Percentiles rank a stretch among this genome's conserved stretches.
These are phyloP conservation scores for Diaporthe citrichinensis DNA, from an alignment of 2,329 filamentous ascomycete species.

Conservation along the genomic window DNA sequence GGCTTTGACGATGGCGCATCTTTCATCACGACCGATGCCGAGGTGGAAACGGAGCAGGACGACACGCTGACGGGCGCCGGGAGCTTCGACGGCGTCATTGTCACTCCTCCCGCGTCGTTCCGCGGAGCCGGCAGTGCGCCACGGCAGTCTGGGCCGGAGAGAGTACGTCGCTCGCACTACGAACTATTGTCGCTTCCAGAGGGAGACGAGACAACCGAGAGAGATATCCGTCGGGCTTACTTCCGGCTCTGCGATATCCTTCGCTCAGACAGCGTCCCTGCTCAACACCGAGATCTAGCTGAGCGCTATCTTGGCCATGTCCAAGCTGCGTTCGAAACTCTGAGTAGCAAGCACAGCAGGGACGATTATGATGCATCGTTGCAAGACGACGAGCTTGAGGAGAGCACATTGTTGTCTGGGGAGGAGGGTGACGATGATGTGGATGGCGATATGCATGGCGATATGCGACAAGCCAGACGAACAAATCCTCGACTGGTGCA, in stretches of 20 bases:
- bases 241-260: slow-evolving; percentile 60
- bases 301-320: slow-evolving; percentile 57
- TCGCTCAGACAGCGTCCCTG: slow-evolving; percentile 59
- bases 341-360: slow-evolving; percentile 59
- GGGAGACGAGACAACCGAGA: slow-evolving; percentile 45
- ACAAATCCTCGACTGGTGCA: not conserved
- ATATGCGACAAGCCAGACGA: slow-evolving; percentile 38
- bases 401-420: slow-evolving; percentile 48
- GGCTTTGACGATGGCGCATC: slow-evolving; percentile 64
- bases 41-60: slow-evolving; percentile 16
- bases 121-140: not conserved
- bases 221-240: slow-evolving; percentile 58
- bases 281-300: slow-evolving; percentile 55
- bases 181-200: slow-evolving; percentile 61
- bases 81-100: slow-evolving; percentile 38
- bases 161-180: slow-evolving; percentile 49
- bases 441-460: slow-evolving; percentile 50
- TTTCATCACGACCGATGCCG: slow-evolving; percentile 50
- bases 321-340: slow-evolving; percentile 62
- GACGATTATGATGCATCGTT: slow-evolving; percentile 56
- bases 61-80: slow-evolving; percentile 44
- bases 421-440: slow-evolving; percentile 63
- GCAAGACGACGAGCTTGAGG: slow-evolving; percentile 59
- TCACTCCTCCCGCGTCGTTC: slow-evolving; percentile 17
- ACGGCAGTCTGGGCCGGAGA: not conserved